A percentile compares a stretch with the other conserved stretches of the same genome.
These are phyloP conservation scores for Aspergillus ochraceoroseus DNA, from an alignment of 2,329 filamentous ascomycete genomes.

Conservation along the genomic window DNA sequence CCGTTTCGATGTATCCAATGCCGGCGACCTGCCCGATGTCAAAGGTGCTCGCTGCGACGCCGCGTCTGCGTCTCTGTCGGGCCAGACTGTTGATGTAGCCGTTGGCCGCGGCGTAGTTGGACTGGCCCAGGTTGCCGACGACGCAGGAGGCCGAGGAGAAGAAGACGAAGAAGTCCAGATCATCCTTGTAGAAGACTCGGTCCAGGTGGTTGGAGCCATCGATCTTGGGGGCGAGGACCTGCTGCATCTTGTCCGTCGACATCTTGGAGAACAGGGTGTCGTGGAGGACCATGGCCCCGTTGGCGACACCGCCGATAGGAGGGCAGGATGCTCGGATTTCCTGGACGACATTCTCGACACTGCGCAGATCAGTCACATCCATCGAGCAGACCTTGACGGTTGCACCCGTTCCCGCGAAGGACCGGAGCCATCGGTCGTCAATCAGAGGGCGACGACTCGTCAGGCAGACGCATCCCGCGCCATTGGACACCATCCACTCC, in stretches of 20 bases:
- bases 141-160: neutral
- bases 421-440: conserved; percentile 6
- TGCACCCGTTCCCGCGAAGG: conserved; percentile 3
- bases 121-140: conserved; percentile 5
- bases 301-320: conserved; percentile 32
- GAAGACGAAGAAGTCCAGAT: conserved; percentile 17
- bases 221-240: conserved; percentile 9
- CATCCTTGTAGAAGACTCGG: too few species aligned
- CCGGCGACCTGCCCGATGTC: conserved; percentile 9
- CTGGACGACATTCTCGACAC: conserved; percentile 12
- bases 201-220: too few species aligned
- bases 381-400: neutral
- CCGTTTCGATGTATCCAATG: conserved; percentile 7
- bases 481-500: conserved; percentile 25
- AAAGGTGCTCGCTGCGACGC: conserved; percentile 5
- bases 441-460: conserved; percentile 26
- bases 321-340: conserved; percentile 26
- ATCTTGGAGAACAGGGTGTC: conserved; percentile 20
- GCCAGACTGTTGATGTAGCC: conserved; percentile 6
- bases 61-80: neutral
- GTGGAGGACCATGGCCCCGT: conserved; percentile 35
- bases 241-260: neutral
- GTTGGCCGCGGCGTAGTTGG: conserved; percentile 9
- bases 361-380: too few species aligned
- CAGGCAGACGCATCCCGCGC: conserved; percentile 23